Evolutionary conservation across 2,329 filamentous ascomycete genomes (phyloP).

Genomic region (Epicoccum sorghinum): DNA sequence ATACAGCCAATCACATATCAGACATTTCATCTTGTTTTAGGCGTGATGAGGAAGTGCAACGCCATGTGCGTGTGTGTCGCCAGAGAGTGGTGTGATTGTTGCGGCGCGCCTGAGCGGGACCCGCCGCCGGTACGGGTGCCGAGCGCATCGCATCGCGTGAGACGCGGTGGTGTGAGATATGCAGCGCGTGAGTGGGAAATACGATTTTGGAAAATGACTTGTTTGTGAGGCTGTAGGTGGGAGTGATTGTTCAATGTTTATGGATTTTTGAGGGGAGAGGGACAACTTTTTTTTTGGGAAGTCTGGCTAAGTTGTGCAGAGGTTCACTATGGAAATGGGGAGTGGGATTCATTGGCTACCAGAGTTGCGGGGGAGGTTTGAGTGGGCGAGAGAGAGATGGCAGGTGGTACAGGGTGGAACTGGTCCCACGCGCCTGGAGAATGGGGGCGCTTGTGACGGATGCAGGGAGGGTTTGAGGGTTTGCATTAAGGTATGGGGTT

Average conservation of each 20-base stretch:
- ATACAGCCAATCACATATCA: background rate
- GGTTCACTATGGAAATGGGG: too few species aligned
- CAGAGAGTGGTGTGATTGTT: slow-evolving; percentile 36
- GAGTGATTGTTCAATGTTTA: too few species aligned
- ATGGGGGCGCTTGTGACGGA: background rate
- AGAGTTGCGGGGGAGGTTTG: too few species aligned
- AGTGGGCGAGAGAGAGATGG: too few species aligned
- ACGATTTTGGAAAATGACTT: background rate
- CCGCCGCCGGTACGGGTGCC: slow-evolving; percentile 19
- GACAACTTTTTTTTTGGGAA: too few species aligned
- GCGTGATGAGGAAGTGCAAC: too few species aligned
- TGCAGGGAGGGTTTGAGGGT: background rate
- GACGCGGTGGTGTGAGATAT: slow-evolving; percentile 11
- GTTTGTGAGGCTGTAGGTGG: too few species aligned
- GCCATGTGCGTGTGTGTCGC: slow-evolving; percentile 11
- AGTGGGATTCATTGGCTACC: too few species aligned
- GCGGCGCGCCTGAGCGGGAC: slow-evolving; percentile 20
- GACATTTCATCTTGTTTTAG: background rate
- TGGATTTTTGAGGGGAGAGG: too few species aligned
- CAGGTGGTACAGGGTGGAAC: background rate
- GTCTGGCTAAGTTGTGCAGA: too few species aligned
- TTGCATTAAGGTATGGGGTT: background rate
- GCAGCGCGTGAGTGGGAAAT: too few species aligned
- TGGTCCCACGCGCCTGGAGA: background rate
- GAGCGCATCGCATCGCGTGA: slow-evolving; percentile 7